Evolutionary conservation across 192 early-diverging fungal genomes (phyloP).

Genomic region (Thoreauomyces humboldtii): DNA sequence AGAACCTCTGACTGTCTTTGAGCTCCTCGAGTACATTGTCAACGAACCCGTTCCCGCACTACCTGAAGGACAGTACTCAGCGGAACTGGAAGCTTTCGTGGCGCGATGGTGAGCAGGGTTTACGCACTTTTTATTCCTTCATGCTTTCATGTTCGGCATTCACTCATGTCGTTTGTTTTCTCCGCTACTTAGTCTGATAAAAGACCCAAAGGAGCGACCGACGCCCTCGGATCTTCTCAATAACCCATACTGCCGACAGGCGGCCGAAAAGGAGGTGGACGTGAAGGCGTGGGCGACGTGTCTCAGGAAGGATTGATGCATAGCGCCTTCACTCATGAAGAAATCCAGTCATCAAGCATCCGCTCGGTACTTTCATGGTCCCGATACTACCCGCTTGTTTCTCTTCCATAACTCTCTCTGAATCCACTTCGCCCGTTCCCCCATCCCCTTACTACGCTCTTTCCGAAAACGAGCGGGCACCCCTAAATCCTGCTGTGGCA

Average conservation of each 20-base stretch:
- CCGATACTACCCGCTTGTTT: too few species aligned
- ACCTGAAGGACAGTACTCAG: constrained; percentile 60
- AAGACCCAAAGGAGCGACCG: constrained; percentile 32
- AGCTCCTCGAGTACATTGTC: constrained; percentile 90
- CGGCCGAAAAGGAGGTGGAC: constrained; percentile 19
- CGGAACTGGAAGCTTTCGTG: constrained; percentile 76
- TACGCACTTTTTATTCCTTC: too few species aligned
- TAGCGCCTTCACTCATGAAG: too few species aligned
- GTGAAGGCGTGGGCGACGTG: constrained; percentile 26
- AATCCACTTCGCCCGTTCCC: too few species aligned
- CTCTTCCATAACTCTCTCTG: too few species aligned
- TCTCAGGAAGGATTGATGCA: too few species aligned
- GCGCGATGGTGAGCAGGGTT: constrained; percentile 56
- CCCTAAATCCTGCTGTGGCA: too few species aligned
- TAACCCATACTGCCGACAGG: constrained; percentile 19
- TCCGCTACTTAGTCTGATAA: constrained; percentile 34
- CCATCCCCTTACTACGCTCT: too few species aligned
- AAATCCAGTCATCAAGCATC: too few species aligned
- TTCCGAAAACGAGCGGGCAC: too few species aligned
- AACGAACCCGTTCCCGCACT: constrained; percentile 82
- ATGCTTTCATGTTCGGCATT: background rate
- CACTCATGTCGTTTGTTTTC: background rate
- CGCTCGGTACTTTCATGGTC: too few species aligned
- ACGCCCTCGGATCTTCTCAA: constrained; percentile 26
- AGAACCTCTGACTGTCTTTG: constrained; percentile 78